Base-by-base conservation (phyloP, 345 rosid species). In the Gossypium bickii region DNA sequence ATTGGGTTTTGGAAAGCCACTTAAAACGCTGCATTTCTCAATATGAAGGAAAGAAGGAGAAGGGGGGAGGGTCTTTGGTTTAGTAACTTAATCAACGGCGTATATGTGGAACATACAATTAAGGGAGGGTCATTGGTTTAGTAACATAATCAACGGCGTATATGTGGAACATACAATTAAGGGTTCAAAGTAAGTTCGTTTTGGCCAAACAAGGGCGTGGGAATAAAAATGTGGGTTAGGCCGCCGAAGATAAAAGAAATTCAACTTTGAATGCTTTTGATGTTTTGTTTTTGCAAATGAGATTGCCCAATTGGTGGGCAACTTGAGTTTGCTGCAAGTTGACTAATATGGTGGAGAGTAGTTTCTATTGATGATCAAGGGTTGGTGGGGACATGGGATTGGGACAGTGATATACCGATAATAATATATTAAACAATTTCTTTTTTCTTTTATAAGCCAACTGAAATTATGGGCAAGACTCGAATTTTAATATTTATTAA, bases 21-120 rank as follows among this genome's bases (percentile, higher is more conserved):
- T 58, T 84, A 34, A 64, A 18, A 64, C 74, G 72, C 72, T 83
- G 70, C 93, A 88, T 93, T 72, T 83, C 77, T n/a, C 22, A 48
- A 9, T 5, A 12, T 60, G 44, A 27, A 17, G 18, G 38, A 51
- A 52, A 20, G 11, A 67, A 45, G 34, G 22, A 20, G 34, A 45
- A 66, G 13, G 27, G 16, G 53, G 38, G 9, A 43, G 4, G 9
- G 44, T 18, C 13, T 34, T 34, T 34, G 41, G 4, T 66, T 66
- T 44, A 44, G 70, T 66, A 2, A 44, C 71, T 7, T 47, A 47
- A 67, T 67, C 71, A 13, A 24, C 71, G 71, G 56, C 56, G 34
- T 12, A 7, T 12, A 22, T 24, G 24, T 12, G 71, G 71, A 67
- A 24, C 38, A 67, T 22, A 47, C 3, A 45, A 20, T 67, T 22